Conservation (phyloP, 257 asterid species). For the Rhazya stricta region DNA sequence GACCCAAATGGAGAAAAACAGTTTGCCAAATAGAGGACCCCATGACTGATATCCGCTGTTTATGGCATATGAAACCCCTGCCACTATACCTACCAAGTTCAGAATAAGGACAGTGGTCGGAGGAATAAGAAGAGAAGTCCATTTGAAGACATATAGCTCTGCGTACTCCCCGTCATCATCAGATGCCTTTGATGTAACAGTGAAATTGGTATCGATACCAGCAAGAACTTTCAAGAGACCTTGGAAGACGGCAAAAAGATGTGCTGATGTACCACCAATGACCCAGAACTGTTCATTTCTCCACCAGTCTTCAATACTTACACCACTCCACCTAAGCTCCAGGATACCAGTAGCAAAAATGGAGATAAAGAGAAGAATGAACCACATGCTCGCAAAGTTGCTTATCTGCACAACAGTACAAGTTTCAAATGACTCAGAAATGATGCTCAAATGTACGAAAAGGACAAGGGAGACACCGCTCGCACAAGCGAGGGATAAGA, state of each 20-base stretch:
- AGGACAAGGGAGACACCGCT: neutral
- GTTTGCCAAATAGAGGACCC: conserved; percentile 79
- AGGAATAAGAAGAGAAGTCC: conserved; percentile 86
- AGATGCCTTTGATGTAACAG: conserved; percentile 78
- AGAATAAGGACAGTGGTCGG: conserved; percentile 78
- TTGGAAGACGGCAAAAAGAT: conserved; percentile 89
- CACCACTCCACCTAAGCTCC: conserved; percentile 91
- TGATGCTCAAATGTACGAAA: neutral
- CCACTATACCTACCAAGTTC: conserved; percentile 80
- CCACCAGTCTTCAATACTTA: conserved; percentile 88
- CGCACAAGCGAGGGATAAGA: neutral
- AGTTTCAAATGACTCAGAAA: conserved; percentile 2
- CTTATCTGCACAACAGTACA: conserved; percentile 54
- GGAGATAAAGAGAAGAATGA: conserved; percentile 72
- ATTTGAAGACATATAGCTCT: conserved; percentile 76
- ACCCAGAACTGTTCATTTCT: conserved; percentile 97
- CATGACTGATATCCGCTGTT: conserved; percentile 92
- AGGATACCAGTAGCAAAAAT: conserved; percentile 77
- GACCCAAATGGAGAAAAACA: conserved; percentile 86
- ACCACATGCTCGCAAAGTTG: conserved; percentile 84
- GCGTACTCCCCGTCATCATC: conserved; percentile 78
- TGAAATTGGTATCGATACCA: conserved; percentile 85
- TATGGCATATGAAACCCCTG: conserved; percentile 79
- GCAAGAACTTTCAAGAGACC: conserved; percentile 86
- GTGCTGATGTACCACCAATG: conserved; percentile 94